These are phyloP conservation scores for Fonsecaea multimorphosa DNA, from an alignment of 2,329 filamentous ascomycete genomes.

Conservation along the genomic window DNA sequence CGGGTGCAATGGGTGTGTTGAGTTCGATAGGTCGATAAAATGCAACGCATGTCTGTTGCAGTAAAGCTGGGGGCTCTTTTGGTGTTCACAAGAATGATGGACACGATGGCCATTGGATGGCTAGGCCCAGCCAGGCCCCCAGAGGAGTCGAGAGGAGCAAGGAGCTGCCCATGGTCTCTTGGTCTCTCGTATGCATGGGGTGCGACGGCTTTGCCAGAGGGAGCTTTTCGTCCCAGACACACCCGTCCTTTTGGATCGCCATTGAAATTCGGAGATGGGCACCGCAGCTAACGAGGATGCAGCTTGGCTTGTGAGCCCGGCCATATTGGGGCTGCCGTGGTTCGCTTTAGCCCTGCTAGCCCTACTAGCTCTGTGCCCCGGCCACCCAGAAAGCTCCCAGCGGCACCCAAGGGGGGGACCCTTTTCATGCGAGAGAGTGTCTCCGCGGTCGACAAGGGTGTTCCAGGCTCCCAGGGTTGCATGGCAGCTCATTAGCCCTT, in stretches of 20 bases:
- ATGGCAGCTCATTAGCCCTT: neutral
- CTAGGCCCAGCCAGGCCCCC: neutral
- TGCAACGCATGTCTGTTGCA: neutral
- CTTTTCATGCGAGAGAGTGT: neutral
- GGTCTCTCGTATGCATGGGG: neutral
- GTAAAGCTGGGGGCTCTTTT: neutral
- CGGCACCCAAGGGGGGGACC: neutral
- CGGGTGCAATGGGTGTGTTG: neutral
- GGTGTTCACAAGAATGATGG: neutral
- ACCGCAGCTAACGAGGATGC: neutral
- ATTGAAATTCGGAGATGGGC: constrained; percentile 11
- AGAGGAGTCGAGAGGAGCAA: neutral
- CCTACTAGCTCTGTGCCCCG: neutral
- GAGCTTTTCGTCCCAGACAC: neutral
- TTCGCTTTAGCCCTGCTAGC: constrained; percentile 1
- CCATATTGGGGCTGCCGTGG: neutral
- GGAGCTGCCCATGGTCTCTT: neutral
- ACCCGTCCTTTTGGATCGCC: constrained; percentile 12
- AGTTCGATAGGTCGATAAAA: neutral
- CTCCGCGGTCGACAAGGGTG: neutral
- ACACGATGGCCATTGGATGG: neutral
- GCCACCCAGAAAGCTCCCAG: neutral
- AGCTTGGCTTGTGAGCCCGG: neutral
- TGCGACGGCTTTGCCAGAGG: neutral
- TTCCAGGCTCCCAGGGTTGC: neutral